A percentile compares a stretch with the other conserved stretches of the same genome.
These are phyloP conservation scores for Phellopilus nigrolimitatus DNA, from an alignment of 1,284 basidiomycete genomes.

Conservation along the genomic window DNA sequence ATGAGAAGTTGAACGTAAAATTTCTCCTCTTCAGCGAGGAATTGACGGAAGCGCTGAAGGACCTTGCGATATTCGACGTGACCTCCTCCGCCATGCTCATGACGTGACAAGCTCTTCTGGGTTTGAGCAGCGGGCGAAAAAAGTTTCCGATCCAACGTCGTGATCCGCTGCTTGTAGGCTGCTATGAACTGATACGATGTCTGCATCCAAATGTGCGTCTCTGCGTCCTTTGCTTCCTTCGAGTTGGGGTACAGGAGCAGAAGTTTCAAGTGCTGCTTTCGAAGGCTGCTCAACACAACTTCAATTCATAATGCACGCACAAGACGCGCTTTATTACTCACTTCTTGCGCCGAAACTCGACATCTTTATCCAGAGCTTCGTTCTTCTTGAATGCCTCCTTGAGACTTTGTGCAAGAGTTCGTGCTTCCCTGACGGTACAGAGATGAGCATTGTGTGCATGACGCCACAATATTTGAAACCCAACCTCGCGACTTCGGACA, in stretches of 20 bases:
- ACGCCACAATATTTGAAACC: conserved; percentile 2
- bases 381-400: conserved; percentile 67
- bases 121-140: conserved; percentile 43
- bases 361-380: conserved; percentile 78
- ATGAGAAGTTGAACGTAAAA: conserved; percentile 81
- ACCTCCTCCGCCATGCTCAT: conserved; percentile 35
- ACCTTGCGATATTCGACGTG: conserved; percentile 82
- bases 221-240: conserved; percentile 74
- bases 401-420: conserved; percentile 57
- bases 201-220: conserved; percentile 86
- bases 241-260: conserved; percentile 72
- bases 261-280: conserved; percentile 70
- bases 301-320: too few relatives aligned
- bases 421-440: conserved; percentile 53
- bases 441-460: background rate
- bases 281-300: conserved; percentile 59
- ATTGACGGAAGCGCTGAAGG: conserved; percentile 82
- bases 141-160: conserved; percentile 58
- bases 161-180: conserved; percentile 74
- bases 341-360: conserved; percentile 83
- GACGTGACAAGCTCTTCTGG: conserved; percentile 36
- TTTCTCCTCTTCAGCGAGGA: conserved; percentile 80
- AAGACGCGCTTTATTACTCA: conserved; percentile 41
- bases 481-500: conserved; percentile 15
- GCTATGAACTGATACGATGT: conserved; percentile 86